Evolutionary conservation across 2,329 filamentous ascomycete species (phyloP).

Genomic region (Sporothrix euskadiensis): DNA sequence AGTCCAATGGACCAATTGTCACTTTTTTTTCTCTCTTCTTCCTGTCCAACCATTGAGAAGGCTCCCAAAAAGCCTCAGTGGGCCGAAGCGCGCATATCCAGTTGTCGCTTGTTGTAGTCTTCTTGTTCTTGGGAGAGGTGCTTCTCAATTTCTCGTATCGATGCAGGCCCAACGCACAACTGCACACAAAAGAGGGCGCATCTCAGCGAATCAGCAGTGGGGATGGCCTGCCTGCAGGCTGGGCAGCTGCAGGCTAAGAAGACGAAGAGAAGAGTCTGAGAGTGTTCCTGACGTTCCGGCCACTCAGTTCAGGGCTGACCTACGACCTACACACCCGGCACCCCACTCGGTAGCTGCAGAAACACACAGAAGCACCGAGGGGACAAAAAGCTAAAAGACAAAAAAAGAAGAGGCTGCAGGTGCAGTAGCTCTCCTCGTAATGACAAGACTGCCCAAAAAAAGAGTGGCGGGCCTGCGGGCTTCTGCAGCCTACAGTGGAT

Average conservation of each 20-base stretch:
- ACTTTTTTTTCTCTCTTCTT: background rate
- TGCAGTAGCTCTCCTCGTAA: slow-evolving; percentile 20
- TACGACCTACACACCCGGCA: no score
- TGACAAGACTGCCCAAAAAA: background rate
- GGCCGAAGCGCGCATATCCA: slow-evolving; percentile 11
- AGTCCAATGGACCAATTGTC: background rate
- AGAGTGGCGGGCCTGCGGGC: background rate
- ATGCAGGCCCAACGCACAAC: slow-evolving; percentile 2
- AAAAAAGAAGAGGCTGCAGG: background rate
- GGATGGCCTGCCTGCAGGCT: background rate
- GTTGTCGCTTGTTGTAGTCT: background rate
- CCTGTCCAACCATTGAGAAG: background rate
- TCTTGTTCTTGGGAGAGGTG: background rate
- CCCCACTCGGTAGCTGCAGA: slow-evolving; percentile 2
- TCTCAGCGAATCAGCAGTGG: slow-evolving; percentile 5
- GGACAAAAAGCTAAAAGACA: no score
- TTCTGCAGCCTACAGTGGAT: background rate
- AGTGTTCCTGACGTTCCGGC: slow-evolving; percentile 4
- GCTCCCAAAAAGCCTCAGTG: slow-evolving; percentile 1
- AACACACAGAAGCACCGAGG: background rate
- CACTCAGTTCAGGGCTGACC: background rate
- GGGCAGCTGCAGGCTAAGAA: background rate
- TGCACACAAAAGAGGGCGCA: background rate
- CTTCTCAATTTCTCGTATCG: slow-evolving; percentile 12
- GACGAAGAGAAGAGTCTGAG: background rate